Base-by-base conservation (phyloP, 352 stramenopile genomes). In the Phytophthora sp. region DNA sequence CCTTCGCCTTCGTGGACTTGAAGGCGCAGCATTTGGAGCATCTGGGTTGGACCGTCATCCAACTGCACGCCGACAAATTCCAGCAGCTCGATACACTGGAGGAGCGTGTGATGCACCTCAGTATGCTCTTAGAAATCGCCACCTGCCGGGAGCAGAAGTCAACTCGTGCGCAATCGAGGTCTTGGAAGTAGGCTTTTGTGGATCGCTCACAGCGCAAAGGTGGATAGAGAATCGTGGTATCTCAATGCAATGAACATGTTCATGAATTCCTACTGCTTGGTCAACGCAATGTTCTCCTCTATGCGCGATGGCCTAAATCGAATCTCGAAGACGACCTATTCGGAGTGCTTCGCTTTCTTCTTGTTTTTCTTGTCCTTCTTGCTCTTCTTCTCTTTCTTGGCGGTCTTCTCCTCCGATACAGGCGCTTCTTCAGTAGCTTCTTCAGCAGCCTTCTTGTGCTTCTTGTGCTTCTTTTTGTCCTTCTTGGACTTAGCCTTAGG, bases 71-170 rank as follows among this genome's bases (percentile, higher is more conserved):
- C 2, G 71, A 86, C 43, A 68, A 67, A 30, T 91, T 90, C 44
- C 61, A 81, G 61, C 41, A 82, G n/a, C 66, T 91, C 4, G 43
- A 61, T 10, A 79, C 64, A 18, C 46, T 77, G 11, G 76, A 89
- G 13, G 71, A 85, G 30, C 77, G 84, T 20, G 66, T 76, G 27
- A 69, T 82, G 55, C 75, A 90, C 53, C 52, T 92, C 46, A 88
- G 77, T 30, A 87, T 87, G 71, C 46, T 88, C 35, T 72, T 92
- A 53, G 84, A 92, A 58, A 78, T 92, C 15, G 84, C 80, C 17
- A 85, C 66, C 37, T 77, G 74, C 26, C 66, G 55, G 9, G 39
- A 53, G 27, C 32, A 49, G 31, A 72, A 69, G 34, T 5, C 48
- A 31, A 52, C 18, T 26, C 11, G 43, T 6, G 24, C 30, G 38